These are phyloP conservation scores for Diaporthe sp. DNA, from an alignment of 2,329 filamentous ascomycete species.

Conservation along the genomic window DNA sequence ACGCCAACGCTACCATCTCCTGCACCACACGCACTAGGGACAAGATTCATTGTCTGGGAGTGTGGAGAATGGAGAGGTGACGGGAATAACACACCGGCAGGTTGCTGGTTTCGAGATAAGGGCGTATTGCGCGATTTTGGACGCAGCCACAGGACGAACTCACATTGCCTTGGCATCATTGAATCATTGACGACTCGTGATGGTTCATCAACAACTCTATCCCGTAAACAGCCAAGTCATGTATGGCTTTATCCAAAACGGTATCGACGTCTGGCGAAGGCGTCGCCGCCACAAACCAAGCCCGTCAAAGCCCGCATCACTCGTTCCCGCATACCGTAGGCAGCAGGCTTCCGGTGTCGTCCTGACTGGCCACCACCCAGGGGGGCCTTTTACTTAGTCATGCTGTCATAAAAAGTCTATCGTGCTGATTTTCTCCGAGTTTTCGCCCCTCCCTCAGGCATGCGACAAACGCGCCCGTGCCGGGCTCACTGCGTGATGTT, in stretches of 20 bases:
- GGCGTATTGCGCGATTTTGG: not conserved
- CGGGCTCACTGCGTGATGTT: not conserved
- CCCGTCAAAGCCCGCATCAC: not conserved
- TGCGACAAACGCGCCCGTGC: not conserved
- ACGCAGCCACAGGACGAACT: constrained; percentile 15
- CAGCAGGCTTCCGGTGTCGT: not conserved
- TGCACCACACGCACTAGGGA: not conserved
- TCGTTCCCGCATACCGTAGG: not conserved
- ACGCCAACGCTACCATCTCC: constrained; percentile 18
- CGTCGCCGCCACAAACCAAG: constrained; percentile 18
- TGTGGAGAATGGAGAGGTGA: constrained; percentile 7
- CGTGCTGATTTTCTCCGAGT: not conserved
- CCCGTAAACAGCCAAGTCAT: constrained; percentile 25
- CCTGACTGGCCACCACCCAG: not conserved
- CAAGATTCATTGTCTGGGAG: not conserved
- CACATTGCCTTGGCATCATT: not conserved
- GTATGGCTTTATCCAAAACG: constrained; percentile 24
- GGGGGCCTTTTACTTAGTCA: constrained; percentile 1
- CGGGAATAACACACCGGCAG: constrained; percentile 10
- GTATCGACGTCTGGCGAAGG: constrained; percentile 17
- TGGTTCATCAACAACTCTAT: constrained; percentile 11
- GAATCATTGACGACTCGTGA: constrained; percentile 18
- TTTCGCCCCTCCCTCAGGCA: not conserved
- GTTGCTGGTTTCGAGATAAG: constrained; percentile 8
- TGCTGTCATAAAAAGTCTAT: constrained; percentile 2